Evolutionary conservation across 768 basidiomycete genomes (phyloP).

Genomic region (Cyclocybe cylindracea): DNA sequence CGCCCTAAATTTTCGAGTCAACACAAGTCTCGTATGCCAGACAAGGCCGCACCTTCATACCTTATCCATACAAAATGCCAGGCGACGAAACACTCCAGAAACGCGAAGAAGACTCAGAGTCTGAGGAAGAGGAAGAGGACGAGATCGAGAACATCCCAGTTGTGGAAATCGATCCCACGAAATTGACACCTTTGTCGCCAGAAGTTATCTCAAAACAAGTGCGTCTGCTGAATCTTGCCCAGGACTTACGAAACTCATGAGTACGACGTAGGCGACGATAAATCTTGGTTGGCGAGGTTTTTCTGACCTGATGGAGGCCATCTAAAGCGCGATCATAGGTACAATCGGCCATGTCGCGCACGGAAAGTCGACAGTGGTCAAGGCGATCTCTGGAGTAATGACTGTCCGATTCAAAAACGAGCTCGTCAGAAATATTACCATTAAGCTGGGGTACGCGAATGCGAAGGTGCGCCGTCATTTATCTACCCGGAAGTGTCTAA

Average conservation of each 20-base stretch:
- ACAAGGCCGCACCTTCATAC: too few relatives aligned
- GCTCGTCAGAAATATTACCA: constrained; percentile 97
- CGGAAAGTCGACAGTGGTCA: constrained; percentile 95
- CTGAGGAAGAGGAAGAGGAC: constrained; percentile 66
- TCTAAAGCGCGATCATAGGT: constrained; percentile 45
- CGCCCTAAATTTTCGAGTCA: constrained; percentile 22
- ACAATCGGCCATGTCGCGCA: constrained; percentile 99
- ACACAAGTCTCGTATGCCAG: too few relatives aligned
- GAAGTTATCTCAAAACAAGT: constrained; percentile 93
- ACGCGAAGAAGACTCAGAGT: constrained; percentile 66
- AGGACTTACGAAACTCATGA: neutral
- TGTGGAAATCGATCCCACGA: constrained; percentile 78
- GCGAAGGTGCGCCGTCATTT: constrained; percentile 72
- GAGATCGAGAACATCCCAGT: constrained; percentile 57
- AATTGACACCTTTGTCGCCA: constrained; percentile 85
- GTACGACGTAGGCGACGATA: constrained; percentile 75
- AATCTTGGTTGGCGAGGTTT: constrained; percentile 67
- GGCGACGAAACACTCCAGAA: constrained; percentile 70
- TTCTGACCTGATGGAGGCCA: neutral
- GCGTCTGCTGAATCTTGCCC: constrained; percentile 21
- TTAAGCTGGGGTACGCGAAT: constrained; percentile 99
- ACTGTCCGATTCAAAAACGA: constrained; percentile 99
- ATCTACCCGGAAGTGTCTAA: constrained; percentile 11
- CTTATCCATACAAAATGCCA: constrained; percentile 45
- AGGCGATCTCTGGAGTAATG: constrained; percentile 98